These are phyloP conservation scores for Fusarium udum DNA, from an alignment of 2,329 filamentous ascomycete species.

Conservation along the genomic window DNA sequence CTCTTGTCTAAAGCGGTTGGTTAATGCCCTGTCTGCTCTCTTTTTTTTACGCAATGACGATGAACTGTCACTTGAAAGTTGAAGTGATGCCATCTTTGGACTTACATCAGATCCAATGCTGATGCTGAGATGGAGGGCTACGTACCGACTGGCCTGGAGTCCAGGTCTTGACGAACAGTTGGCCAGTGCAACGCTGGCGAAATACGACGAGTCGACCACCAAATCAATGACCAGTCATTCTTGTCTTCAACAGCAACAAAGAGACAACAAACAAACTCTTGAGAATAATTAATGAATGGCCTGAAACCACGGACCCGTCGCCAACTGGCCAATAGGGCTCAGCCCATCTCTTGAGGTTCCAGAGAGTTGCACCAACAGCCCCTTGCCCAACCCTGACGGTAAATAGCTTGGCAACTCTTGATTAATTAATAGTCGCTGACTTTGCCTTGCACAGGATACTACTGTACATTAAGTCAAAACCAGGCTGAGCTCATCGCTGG, in stretches of 20 bases:
- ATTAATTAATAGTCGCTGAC: conserved; percentile 16
- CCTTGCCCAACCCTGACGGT: conserved; percentile 23
- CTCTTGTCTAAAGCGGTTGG: not conserved
- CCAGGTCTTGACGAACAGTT: conserved; percentile 38
- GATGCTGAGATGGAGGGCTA: not conserved
- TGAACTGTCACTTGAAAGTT: not conserved
- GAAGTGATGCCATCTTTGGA: conserved; percentile 2
- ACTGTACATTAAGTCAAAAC: not conserved
- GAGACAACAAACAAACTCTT: not conserved
- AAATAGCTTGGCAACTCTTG: conserved; percentile 13
- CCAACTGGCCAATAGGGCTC: conserved; percentile 32
- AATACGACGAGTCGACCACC: conserved; percentile 38
- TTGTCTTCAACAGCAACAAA: not conserved
- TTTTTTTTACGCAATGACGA: not conserved
- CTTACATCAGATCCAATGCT: not conserved
- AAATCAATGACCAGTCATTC: conserved; percentile 30
- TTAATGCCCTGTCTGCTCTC: not conserved
- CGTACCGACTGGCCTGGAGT: not conserved
- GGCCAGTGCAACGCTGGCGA: conserved; percentile 40
- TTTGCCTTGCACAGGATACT: conserved; percentile 15
- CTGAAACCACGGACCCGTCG: conserved; percentile 20
- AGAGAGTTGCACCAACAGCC: conserved; percentile 26
- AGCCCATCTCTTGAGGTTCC: conserved; percentile 10
- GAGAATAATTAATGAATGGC: not conserved
- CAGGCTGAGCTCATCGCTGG: conserved; percentile 20